Percentiles rank a stretch among this genome's conserved stretches.
Conservation (phyloP, 805 yeast genomes). For the Schwanniomyces pseudopolymorphus region DNA sequence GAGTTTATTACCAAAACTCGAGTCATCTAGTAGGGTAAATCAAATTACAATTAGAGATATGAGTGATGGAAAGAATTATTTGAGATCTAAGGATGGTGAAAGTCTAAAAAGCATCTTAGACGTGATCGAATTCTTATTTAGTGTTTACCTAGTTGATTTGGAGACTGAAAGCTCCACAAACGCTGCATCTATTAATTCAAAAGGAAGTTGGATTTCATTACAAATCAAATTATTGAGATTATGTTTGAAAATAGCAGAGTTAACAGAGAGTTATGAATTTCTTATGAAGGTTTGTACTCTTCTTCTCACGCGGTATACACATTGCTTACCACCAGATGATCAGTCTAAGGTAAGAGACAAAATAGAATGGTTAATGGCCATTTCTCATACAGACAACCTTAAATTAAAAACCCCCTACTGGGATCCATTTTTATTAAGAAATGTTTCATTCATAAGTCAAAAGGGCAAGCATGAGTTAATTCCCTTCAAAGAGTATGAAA, state of each 20-base stretch:
- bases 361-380: slow-evolving; percentile 20
- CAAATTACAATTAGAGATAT: slow-evolving; percentile 2
- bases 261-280: slow-evolving; percentile 42
- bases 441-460: slow-evolving; percentile 33
- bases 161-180: slow-evolving; percentile 26
- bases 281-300: slow-evolving; percentile 49
- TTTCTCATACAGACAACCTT: slow-evolving; percentile 22
- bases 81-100: neutral
- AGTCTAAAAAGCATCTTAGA: slow-evolving; percentile 25
- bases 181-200: slow-evolving; percentile 20
- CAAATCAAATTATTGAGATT: slow-evolving; percentile 56
- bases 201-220: slow-evolving; percentile 50
- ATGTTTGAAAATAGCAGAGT: slow-evolving; percentile 54
- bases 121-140: slow-evolving; percentile 49
- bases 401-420: slow-evolving; percentile 51
- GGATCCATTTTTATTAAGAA: slow-evolving; percentile 69
- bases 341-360: slow-evolving; percentile 46
- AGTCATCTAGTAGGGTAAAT: slow-evolving; percentile 3
- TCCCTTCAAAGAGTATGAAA: slow-evolving; percentile 29
- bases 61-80: slow-evolving; percentile 4
- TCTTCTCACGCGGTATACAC: slow-evolving; percentile 54
- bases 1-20: slow-evolving; percentile 44
- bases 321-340: slow-evolving; percentile 55
- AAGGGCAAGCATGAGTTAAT: slow-evolving; percentile 38
- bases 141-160: slow-evolving; percentile 52